Evolutionary conservation across 805 yeast genomes (phyloP).

Genomic region (Jamesozyma piceae): DNA sequence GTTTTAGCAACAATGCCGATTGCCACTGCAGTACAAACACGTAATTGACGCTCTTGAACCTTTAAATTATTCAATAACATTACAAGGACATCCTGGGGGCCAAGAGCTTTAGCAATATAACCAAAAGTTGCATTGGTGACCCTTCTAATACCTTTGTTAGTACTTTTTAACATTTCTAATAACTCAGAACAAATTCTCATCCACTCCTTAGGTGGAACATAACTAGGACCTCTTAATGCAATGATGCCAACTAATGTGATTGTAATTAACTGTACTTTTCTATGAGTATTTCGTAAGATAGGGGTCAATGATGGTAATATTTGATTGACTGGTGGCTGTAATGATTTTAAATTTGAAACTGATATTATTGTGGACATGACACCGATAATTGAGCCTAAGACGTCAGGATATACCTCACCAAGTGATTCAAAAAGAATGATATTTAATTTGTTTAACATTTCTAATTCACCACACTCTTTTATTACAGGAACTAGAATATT

Average conservation of each 20-base stretch:
- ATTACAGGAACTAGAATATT: constrained; percentile 57
- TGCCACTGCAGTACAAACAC: constrained; percentile 97
- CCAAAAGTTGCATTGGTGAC: constrained; percentile 92
- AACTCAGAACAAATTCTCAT: constrained; percentile 90
- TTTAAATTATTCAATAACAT: constrained; percentile 74
- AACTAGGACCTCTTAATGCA: constrained; percentile 71
- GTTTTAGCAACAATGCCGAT: constrained; percentile 92
- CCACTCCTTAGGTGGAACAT: constrained; percentile 90
- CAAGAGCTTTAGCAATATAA: constrained; percentile 79
- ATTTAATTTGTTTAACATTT: constrained; percentile 56
- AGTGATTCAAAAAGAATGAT: constrained; percentile 78
- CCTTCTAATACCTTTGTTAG: constrained; percentile 63
- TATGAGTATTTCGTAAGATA: constrained; percentile 79
- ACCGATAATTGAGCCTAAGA: constrained; percentile 70
- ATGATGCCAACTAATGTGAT: constrained; percentile 73
- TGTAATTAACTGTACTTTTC: constrained; percentile 78
- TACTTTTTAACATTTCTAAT: constrained; percentile 77
- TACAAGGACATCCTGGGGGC: constrained; percentile 89
- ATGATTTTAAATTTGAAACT: constrained; percentile 46
- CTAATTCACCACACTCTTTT: constrained; percentile 53
- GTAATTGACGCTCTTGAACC: constrained; percentile 90
- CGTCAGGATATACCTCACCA: constrained; percentile 93
- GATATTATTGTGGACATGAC: constrained; percentile 59
- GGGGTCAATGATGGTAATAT: constrained; percentile 85
- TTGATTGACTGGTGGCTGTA: constrained; percentile 78